These are phyloP conservation scores for Ganoderma resinaceum DNA, from an alignment of 1,284 basidiomycete species.

Conservation along the genomic window DNA sequence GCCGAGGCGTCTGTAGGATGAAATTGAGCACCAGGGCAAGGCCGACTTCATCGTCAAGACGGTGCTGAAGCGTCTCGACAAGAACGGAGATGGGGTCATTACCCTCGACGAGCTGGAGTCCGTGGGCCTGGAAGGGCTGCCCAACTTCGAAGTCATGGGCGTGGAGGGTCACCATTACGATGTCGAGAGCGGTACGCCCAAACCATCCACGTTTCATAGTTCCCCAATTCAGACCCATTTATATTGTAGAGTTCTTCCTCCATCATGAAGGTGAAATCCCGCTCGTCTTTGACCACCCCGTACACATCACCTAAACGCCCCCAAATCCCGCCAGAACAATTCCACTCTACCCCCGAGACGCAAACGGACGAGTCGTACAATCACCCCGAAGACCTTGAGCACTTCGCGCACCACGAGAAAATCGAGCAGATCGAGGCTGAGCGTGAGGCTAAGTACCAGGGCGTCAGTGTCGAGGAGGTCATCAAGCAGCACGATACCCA, in stretches of 20 bases:
- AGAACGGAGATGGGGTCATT: constrained; percentile 80
- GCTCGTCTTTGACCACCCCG: background rate
- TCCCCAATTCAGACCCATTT: constrained; percentile 13
- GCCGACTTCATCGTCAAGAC: constrained; percentile 82
- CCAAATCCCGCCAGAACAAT: constrained; percentile 65
- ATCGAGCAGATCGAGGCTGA: constrained; percentile 91
- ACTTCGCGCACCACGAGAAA: constrained; percentile 86
- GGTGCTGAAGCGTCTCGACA: constrained; percentile 82
- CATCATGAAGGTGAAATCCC: constrained; percentile 83
- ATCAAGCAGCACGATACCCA: constrained; percentile 55
- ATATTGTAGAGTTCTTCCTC: constrained; percentile 78
- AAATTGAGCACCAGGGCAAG: constrained; percentile 84
- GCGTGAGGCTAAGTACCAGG: constrained; percentile 83
- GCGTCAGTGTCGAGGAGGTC: constrained; percentile 77
- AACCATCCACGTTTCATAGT: background rate
- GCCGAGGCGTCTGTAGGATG: constrained; percentile 56
- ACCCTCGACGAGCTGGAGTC: constrained; percentile 82
- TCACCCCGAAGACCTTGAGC: constrained; percentile 91
- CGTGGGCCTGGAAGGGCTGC: constrained; percentile 82
- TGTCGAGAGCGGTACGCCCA: constrained; percentile 76
- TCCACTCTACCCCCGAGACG: constrained; percentile 95
- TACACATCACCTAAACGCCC: constrained; percentile 4
- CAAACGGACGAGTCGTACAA: constrained; percentile 95
- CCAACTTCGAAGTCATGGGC: constrained; percentile 89
- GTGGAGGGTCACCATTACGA: constrained; percentile 95